A percentile compares a stretch with the other conserved stretches of the same genome.
These are phyloP conservation scores for Saxophila tyrrhenica DNA, from an alignment of 495 filamentous ascomycete genomes.

Conservation along the genomic window DNA sequence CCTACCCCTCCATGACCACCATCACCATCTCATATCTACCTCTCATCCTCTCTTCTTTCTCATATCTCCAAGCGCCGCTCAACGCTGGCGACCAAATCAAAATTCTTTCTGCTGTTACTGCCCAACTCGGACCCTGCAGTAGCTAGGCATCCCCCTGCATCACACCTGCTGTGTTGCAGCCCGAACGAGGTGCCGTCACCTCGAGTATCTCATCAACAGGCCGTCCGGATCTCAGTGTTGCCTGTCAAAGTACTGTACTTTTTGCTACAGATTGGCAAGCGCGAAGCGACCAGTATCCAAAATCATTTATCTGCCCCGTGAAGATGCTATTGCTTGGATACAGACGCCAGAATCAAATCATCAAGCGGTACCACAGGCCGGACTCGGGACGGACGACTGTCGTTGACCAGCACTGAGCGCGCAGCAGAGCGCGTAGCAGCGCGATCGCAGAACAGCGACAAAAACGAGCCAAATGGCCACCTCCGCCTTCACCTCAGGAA, in stretches of 20 bases:
- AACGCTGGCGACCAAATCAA: not conserved
- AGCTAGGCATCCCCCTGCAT: not conserved
- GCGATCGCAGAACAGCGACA: too few species aligned
- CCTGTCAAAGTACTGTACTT: not conserved
- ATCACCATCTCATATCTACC: not conserved
- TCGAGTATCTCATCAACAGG: not conserved
- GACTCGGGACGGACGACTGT: not conserved
- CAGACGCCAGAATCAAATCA: conserved; percentile 7
- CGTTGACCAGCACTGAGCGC: conserved; percentile 12
- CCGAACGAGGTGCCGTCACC: not conserved
- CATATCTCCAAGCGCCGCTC: not conserved
- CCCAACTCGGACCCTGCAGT: not conserved
- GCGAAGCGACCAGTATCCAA: not conserved
- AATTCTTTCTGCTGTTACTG: not conserved
- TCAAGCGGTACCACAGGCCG: conserved; percentile 16
- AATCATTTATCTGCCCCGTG: not conserved
- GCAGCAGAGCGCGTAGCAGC: not conserved
- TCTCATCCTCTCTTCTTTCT: not conserved
- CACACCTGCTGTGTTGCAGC: not conserved
- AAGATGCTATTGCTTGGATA: conserved; percentile 14
- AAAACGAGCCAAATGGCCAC: not conserved
- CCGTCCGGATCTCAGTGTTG: not conserved
- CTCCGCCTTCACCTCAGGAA: not conserved
- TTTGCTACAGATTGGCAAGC: not conserved
- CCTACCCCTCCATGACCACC: not conserved